A percentile compares a stretch with the other conserved stretches of the same genome.
Evolutionary conservation across 768 basidiomycete genomes (phyloP).

Genomic region (Leccinellum rugosiceps): DNA sequence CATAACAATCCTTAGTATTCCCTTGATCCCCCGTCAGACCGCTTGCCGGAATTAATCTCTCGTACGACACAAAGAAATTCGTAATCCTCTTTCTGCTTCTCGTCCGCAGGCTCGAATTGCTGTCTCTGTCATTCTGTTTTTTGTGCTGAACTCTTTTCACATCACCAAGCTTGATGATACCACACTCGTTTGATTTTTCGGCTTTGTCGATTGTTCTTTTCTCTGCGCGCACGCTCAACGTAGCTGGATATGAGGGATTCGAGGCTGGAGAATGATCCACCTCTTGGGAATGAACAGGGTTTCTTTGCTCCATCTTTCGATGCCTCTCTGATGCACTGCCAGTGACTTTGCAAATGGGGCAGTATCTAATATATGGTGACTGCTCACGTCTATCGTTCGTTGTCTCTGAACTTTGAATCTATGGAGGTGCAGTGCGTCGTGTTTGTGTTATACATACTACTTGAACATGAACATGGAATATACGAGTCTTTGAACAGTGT

Average conservation of each 20-base stretch:
- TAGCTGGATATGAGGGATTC: neutral
- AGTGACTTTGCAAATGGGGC: neutral
- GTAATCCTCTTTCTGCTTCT: conserved; percentile 15
- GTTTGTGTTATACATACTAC: neutral
- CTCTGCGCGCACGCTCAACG: neutral
- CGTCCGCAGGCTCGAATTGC: neutral
- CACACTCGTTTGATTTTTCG: conserved; percentile 16
- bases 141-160: neutral
- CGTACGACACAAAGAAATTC: conserved; percentile 17
- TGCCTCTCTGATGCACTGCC: neutral
- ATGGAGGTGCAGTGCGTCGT: neutral
- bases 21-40: conserved; percentile 7
- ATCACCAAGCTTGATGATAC: conserved; percentile 9
- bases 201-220: neutral
- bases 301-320: neutral
- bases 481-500: neutral
- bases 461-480: neutral
- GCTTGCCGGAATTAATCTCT: conserved; percentile 22
- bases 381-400: neutral
- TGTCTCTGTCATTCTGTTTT: neutral
- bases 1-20: conserved; percentile 12
- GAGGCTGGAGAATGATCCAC: neutral
- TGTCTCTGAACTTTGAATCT: neutral
- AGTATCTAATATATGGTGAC: neutral
- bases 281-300: neutral